Evolutionary conservation across 108 stramenopile species (phyloP), one percentile per base, ranked within the genome.

Genomic region (Cylindrotheca closterium): DNA sequence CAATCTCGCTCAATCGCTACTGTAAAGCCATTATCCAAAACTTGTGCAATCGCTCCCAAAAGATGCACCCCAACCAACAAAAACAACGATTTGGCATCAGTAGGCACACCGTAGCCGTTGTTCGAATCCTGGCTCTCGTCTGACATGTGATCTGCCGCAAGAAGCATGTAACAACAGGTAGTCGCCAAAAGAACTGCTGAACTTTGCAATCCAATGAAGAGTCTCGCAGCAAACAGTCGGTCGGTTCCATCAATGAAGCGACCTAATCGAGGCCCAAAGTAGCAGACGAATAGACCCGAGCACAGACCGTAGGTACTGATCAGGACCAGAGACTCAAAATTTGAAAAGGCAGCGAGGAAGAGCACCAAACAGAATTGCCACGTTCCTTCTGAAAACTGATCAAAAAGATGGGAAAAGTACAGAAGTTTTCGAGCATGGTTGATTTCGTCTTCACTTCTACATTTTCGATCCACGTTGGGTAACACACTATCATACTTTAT

Each of bases 1-100:
- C 86, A 87, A 60, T 87, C 86, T 42, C 82, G 69, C 65, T 87
- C 86, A 17, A 87, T 42, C 2, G 82, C 77, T 23, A 87, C 79
- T 2, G 75, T 23, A 52, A 87, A 83, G 7, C 76, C 80, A 25
- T 50, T 29, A 62, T 79, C 78, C 21, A 78, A 46, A 22, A 80
- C 31, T 47, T 58, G 46, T 22, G 82, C 86, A 26, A 65, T 25
- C 1, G 86, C 63, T 24, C 86, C 86, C 31, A 83, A 72, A 17
- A 86, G 22, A 59, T 86, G 85, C 52, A 86, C 74, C 30, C 60
- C 61, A 3, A 80, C 22, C 27, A 82, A 42, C 10, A 80, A 50
- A n/a, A 67, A 27, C n/a, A 74, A 18, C 8, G 72, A 62, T 29
- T 49, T 42, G 4, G 45, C 28, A 51, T 71, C 71, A 2, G 42